Base-by-base conservation (phyloP, 441 rosid genomes). In the Erysimum cheiri region DNA sequence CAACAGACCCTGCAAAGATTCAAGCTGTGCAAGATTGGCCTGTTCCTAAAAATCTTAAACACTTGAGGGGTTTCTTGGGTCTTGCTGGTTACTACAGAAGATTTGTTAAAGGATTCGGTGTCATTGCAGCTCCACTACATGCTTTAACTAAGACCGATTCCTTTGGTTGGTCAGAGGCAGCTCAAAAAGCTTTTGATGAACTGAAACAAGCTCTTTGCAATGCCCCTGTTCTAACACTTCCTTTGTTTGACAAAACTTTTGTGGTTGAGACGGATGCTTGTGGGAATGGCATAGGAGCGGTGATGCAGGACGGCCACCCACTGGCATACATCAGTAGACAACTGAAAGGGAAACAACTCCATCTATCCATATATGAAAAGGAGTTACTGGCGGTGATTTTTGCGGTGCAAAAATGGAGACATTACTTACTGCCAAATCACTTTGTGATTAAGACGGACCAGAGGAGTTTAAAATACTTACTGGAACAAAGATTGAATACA, bases 351-450 rank as follows among this genome's bases (percentile, higher is more conserved):
- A 37, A 37, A 1, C 40, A 37, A 8, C 0, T 9, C 0, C 12
- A 17, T 0, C 0, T 46, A 0, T 46, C 26, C 0, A 46, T 46
- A 0, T 46, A 46, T 1, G 26, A 46, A 2, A 46, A 46, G 0
- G 28, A 46, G 0, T 17, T 46, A 0, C 0, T 46, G 0, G 26
- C 12, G 0, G 12, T 46, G 26, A 26, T 46, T 0, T 46, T 46
- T 46, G 50, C 50, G 0, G 12, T 46, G 0, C 28, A 46, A 1
- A 46, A 46, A 6, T 46, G 28, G 50, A 3, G 26, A 0, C 50
- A 46, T 8, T 46, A 17, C 3, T 2, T 46, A 0, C 0, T 46
- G 0, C 12, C 4, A 1, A 1, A 4, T 0, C 28, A 46, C 1
- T 46, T 46, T 3, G 9, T 46, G 0, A 46, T 46, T 0, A 7